Evolutionary conservation across 2,329 filamentous ascomycete species (phyloP), one percentile per base, ranked within the genome.

Genomic region (Exophiala calicioides): DNA sequence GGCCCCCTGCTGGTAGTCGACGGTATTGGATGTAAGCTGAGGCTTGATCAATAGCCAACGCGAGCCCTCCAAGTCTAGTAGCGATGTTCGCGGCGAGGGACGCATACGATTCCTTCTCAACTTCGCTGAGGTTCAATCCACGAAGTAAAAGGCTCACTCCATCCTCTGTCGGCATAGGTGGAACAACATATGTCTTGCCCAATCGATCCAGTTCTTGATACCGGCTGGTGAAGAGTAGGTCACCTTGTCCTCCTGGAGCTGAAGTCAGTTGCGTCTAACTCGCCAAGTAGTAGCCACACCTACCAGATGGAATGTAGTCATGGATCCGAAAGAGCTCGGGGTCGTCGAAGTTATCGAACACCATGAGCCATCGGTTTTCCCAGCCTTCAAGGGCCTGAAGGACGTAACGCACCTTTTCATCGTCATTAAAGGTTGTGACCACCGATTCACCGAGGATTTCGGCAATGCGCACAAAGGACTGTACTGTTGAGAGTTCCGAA

Each of bases 341-440:
- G 20, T 38, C 35, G n/a, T 38, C 35, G 21, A 13, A 38, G n/a
- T 38, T 38, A 26, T 38, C 35, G 7, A 38, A 38, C 35, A 38
- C 35, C 35, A 38, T 38, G 4, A 38, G 21, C 35, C 35, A 38
- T 8, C 35, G 35, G 10, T 38, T n/a, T 8, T 21, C 18, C 23
- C 20, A 21, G 10, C 7, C n/a, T 10, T 16, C 20, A 10, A 37
- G 34, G 8, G 18, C 15, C 12, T 37, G 9, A 19, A 20, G 8
- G 15, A 37, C 34, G 9, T 21, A 21, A 13, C 20, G 34, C 12
- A 37, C 20, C 20, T 24, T 20, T 8, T 19, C 21, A 13, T 13
- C n/a, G 16, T 20, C 21, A 16, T 18, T 21, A 7, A 12, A 8
- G 16, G 20, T 12, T 3, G 6, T 15, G 8, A 19, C 19, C 3